These are phyloP conservation scores for Dryas octopetala DNA, from an alignment of 306 rosid species.

Conservation along the genomic window DNA sequence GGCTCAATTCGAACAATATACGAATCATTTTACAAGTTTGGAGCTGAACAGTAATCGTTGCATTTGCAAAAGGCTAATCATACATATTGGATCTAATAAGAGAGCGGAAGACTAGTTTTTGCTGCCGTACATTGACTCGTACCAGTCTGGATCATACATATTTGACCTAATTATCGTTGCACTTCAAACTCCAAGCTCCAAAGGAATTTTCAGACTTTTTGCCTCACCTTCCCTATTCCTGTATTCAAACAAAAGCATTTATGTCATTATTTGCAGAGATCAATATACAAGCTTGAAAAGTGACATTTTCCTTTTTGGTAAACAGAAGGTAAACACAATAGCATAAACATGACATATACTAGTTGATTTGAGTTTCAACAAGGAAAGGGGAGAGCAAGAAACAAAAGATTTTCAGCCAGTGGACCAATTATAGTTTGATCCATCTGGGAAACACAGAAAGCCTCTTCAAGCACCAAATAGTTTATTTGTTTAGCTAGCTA, in stretches of 20 bases:
- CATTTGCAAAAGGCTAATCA: not conserved
- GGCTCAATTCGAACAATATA: no score
- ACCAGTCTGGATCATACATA: not conserved
- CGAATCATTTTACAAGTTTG: not conserved
- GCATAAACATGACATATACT: not conserved
- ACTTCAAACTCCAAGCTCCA: slow-evolving; percentile 17
- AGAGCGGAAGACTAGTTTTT: not conserved
- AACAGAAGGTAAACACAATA: not conserved
- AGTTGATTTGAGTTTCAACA: not conserved
- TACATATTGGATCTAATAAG: not conserved
- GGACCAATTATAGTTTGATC: not conserved
- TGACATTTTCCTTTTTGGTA: not conserved
- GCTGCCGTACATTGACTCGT: not conserved
- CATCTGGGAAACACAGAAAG: not conserved
- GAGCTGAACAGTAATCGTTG: not conserved
- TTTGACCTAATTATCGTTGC: not conserved
- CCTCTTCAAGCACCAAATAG: not conserved
- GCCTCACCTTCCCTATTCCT: slow-evolving; percentile 47
- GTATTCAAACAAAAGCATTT: slow-evolving; percentile 30
- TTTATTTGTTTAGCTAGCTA: not conserved
- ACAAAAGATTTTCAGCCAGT: not conserved
- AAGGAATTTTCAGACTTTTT: not conserved
- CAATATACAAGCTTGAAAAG: slow-evolving; percentile 8
- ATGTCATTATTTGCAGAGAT: slow-evolving; percentile 22
- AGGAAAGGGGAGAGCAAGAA: not conserved